phyloP scores from a whole-genome alignment of 345 rosid genomes.

The Melaleuca alternifolia region DNA sequence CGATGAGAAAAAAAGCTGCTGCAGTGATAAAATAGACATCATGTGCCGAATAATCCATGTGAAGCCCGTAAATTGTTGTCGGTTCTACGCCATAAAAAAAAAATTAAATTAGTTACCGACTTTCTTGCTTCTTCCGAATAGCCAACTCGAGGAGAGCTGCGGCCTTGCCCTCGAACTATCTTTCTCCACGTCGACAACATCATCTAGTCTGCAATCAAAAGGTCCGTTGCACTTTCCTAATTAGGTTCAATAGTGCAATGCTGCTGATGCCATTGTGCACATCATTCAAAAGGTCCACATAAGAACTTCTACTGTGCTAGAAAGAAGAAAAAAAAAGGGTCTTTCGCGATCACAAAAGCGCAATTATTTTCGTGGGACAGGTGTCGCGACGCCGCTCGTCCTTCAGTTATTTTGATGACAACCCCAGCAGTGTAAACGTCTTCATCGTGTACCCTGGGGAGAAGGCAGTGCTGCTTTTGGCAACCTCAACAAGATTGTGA shows the following conservation, averaged over 20 bases:
- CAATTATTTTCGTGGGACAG: not conserved
- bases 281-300: not conserved
- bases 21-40: not conserved
- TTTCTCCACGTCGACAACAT: not conserved
- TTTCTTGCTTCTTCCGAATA: not conserved
- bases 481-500: not conserved
- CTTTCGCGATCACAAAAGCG: not conserved
- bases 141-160: not conserved
- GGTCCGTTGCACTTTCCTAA: not conserved
- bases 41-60: not conserved
- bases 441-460: not conserved
- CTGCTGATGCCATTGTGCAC: not conserved
- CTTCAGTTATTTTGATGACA: not conserved
- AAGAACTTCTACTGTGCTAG: not conserved
- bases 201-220: not conserved
- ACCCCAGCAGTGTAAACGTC: not conserved
- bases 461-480: not conserved
- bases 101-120: not conserved
- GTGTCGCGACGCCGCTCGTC: not conserved
- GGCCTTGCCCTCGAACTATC: not conserved
- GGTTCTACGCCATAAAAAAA: not conserved
- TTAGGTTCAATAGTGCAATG: not conserved
- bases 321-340: not conserved
- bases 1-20: not conserved
- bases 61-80: too few relatives aligned